phyloP scores from a whole-genome alignment of 177 flowering plant species.

The Telopea speciosissima region DNA sequence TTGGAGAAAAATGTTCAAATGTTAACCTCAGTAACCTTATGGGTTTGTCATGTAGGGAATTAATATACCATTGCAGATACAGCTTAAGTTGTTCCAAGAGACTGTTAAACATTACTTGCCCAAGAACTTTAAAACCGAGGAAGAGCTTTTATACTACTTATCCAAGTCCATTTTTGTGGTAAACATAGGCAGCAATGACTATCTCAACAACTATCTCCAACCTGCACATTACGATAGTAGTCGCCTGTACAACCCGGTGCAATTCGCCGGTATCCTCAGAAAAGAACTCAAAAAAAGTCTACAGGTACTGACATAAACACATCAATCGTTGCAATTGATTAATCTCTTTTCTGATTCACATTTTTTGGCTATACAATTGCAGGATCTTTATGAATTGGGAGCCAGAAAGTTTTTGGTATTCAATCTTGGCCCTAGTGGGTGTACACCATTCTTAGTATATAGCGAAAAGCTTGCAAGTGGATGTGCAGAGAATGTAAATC shows the following conservation, averaged over 20 bases:
- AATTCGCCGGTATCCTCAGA: not conserved
- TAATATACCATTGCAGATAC: not conserved
- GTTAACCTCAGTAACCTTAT: not conserved
- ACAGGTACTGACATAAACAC: too few relatives aligned
- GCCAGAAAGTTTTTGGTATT: slow-evolving; percentile 34
- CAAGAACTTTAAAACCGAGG: not conserved
- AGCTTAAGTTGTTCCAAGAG: not conserved
- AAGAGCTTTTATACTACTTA: not conserved
- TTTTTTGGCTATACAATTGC: too few relatives aligned
- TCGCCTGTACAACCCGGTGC: not conserved
- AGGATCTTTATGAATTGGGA: slow-evolving; percentile 21
- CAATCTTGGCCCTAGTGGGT: slow-evolving; percentile 24
- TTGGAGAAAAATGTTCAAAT: too few relatives aligned
- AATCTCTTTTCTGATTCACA: too few relatives aligned
- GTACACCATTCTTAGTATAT: too few relatives aligned
- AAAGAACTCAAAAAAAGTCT: too few relatives aligned
- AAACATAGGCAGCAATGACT: not conserved
- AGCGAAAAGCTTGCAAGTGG: not conserved
- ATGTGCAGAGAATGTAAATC: slow-evolving; percentile 24
- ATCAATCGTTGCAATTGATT: too few relatives aligned
- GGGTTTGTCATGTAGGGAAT: not conserved
- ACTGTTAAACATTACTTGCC: not conserved
- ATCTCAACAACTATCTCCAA: not conserved
- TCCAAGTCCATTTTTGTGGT: slow-evolving; percentile 4
- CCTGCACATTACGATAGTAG: not conserved